Conservation (phyloP, 257 asterid species). For the Solanum microdontum region DNA sequence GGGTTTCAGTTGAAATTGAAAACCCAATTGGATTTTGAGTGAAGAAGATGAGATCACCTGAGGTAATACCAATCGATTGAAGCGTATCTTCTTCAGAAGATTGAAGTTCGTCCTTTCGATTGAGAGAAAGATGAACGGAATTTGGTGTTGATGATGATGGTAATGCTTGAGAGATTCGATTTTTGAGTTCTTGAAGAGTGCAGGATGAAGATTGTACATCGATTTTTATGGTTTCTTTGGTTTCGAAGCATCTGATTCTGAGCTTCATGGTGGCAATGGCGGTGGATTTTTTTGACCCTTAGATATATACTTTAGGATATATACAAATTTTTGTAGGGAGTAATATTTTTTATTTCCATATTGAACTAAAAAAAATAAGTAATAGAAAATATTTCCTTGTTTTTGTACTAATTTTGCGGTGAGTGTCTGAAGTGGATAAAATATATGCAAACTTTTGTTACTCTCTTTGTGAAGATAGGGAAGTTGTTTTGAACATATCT, state of each 20-base stretch:
- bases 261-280: conserved; percentile 42
- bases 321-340: not conserved
- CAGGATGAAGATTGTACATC: conserved; percentile 37
- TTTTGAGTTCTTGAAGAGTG: conserved; percentile 34
- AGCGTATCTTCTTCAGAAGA: conserved; percentile 34
- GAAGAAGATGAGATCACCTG: conserved; percentile 66
- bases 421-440: not conserved
- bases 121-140: conserved; percentile 67
- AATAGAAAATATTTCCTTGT: not conserved
- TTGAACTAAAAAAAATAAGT: not conserved
- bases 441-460: no score
- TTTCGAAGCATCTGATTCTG: conserved; percentile 45
- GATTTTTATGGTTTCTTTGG: conserved; percentile 51
- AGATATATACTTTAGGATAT: not conserved
- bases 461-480: not conserved
- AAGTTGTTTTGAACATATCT: no score
- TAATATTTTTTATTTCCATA: no score
- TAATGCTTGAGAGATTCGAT: conserved; percentile 25
- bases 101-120: conserved; percentile 52
- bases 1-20: not conserved
- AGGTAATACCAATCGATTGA: conserved; percentile 51
- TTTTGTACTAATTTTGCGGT: not conserved
- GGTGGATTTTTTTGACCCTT: not conserved
- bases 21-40: conserved; percentile 15
- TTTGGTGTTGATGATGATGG: conserved; percentile 19